Evolutionary conservation across 768 basidiomycete species (phyloP).

Genomic region (Boletus vinaceobasis): DNA sequence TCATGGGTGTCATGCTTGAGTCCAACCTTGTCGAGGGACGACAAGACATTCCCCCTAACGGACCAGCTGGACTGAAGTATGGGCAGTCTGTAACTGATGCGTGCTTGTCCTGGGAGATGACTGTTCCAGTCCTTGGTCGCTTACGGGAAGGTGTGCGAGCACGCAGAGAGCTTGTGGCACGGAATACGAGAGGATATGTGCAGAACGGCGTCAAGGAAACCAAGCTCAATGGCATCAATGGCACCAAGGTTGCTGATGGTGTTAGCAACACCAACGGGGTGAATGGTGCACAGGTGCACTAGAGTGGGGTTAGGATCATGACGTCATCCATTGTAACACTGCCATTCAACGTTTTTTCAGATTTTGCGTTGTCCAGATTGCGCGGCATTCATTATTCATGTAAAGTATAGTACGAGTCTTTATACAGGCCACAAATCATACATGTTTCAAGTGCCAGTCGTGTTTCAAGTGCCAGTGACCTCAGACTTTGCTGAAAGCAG

Average conservation of each 20-base stretch:
- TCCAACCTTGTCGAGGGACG: conserved; percentile 86
- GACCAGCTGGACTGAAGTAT: conserved; percentile 70
- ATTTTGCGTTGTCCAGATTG: background rate
- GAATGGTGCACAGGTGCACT: conserved; percentile 15
- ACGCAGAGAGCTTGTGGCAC: conserved; percentile 53
- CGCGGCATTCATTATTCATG: no score
- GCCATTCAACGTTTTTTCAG: background rate
- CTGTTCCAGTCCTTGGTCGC: conserved; percentile 75
- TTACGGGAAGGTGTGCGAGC: conserved; percentile 86
- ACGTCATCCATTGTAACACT: conserved; percentile 1
- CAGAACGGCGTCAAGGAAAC: conserved; percentile 6
- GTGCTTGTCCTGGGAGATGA: conserved; percentile 88
- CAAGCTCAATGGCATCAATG: conserved; percentile 13
- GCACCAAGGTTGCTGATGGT: conserved; percentile 13
- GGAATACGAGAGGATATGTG: conserved; percentile 17
- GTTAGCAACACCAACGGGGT: conserved; percentile 16
- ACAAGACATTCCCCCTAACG: conserved; percentile 75
- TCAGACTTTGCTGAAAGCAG: no score
- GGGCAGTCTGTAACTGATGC: conserved; percentile 89
- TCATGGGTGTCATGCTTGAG: conserved; percentile 96
- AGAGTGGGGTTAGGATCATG: background rate
- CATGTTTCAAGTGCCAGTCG: no score
- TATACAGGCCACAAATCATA: no score
- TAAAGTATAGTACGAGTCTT: no score
- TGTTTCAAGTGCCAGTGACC: no score